phyloP scores from a whole-genome alignment of 345 rosid species.

The Balakata baccata region DNA sequence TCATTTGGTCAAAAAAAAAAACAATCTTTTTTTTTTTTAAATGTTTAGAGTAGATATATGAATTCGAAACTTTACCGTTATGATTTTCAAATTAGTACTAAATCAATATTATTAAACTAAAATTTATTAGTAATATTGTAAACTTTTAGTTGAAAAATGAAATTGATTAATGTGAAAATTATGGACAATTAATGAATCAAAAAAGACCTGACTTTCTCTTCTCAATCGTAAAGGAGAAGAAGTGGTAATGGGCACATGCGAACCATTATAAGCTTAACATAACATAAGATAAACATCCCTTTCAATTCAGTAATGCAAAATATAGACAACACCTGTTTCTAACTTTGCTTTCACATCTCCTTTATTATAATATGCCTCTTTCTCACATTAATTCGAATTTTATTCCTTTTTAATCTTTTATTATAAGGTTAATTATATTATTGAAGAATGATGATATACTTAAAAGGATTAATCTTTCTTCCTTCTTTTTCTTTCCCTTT shows the following conservation, averaged over 20 bases:
- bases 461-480: no score
- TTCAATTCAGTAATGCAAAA: background rate
- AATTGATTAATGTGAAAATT: background rate
- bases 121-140: no score
- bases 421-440: conserved; percentile 5
- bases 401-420: no score
- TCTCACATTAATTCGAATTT: background rate
- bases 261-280: conserved; percentile 3
- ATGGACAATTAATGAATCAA: conserved; percentile 11
- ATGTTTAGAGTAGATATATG: no score
- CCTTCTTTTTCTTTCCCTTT: no score
- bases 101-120: no score
- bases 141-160: no score
- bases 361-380: background rate
- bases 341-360: conserved; percentile 13
- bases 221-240: conserved; percentile 14
- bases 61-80: no score
- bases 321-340: background rate
- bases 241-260: conserved; percentile 25
- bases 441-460: no score
- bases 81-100: no score
- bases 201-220: conserved; percentile 21
- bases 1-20: no score
- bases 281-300: background rate
- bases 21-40: no score